Base-by-base conservation (phyloP, 352 stramenopile genomes). In the Blastocystis sp. region DNA sequence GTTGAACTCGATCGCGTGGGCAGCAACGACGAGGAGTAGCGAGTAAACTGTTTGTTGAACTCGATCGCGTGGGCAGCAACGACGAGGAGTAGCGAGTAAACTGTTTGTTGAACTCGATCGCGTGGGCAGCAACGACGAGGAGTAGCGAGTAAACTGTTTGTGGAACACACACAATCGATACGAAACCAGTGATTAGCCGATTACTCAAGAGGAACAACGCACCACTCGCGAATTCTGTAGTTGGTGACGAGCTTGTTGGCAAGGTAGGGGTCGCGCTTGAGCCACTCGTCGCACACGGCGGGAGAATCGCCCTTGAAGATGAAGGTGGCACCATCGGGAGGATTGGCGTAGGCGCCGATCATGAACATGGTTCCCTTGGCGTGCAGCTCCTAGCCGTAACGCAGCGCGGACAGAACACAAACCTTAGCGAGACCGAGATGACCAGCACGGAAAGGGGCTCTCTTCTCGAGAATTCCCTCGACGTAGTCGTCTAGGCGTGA, bases 161-260 rank as follows among this genome's bases (percentile, higher is more conserved):
- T 67, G n/a, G 45, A 21, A 81, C 24, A 85, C 35, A 85, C 29
- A 85, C 12, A 81, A 2, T 19, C n/a, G 4, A 16, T 78, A 60
- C n/a, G 31, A 39, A 33, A 78, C 59, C 67, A 85, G 74, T 74
- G 26, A 71, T 85, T 71, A n/a, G 35, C 35, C 37, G 24, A 45
- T 89, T 89, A 89, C 79, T 89, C 79, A 80, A 89, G 79, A 89
- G 79, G 79, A 89, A 89, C 79, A 45, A 89, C 79, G 31, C 79
- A 89, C 79, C 79, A 89, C 31, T 89, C 79, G 66, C 79, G 79
- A 55, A 89, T 89, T 89, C 67, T 80, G 67, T 89, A 89, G 51
- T 77, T 62, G 50, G 79, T 89, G 31, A 89, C 79, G 29, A 89
- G 79, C 41, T 80, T 80, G 33, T 89, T 89, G 31, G 63, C 63